A percentile compares a stretch with the other conserved stretches of the same genome.
Evolutionary conservation across 1,284 basidiomycete genomes (phyloP).

Genomic region (Tausonia pullulans): DNA sequence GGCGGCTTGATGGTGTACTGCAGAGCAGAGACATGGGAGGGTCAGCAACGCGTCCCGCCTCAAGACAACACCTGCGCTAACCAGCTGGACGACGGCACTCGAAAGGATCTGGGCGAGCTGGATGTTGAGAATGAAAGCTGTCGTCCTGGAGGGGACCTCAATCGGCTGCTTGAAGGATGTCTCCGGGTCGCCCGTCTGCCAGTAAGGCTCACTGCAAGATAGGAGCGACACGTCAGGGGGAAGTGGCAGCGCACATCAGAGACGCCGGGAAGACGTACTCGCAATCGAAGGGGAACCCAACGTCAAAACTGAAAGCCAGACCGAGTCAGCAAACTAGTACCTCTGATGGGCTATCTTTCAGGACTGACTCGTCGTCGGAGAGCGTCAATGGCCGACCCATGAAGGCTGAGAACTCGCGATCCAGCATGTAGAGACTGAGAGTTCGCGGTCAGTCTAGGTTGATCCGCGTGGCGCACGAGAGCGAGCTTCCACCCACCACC

Average conservation of each 20-base stretch:
- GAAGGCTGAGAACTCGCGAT: conserved; percentile 13
- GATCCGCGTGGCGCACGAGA: too few relatives aligned
- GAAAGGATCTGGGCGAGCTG: conserved; percentile 11
- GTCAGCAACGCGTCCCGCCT: too few relatives aligned
- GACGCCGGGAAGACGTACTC: conserved; percentile 4
- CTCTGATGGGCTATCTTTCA: too few relatives aligned
- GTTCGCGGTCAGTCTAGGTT: not conserved
- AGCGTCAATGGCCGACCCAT: conserved; percentile 12
- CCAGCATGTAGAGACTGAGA: conserved; percentile 5
- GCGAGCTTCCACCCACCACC: not conserved
- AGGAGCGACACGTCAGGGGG: not conserved
- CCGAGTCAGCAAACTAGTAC: not conserved
- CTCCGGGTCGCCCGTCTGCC: conserved; percentile 4
- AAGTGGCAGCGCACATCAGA: not conserved
- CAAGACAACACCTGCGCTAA: not conserved
- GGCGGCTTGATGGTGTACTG: conserved; percentile 14
- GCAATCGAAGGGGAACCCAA: conserved; percentile 11
- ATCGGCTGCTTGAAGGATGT: conserved; percentile 5
- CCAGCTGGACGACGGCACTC: conserved; percentile 1
- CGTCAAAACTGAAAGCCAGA: conserved; percentile 6
- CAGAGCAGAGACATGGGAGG: not conserved
- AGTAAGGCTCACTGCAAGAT: not conserved
- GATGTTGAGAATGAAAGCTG: conserved; percentile 10
- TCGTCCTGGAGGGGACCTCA: not conserved
- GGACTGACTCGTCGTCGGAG: conserved; percentile 12